phyloP scores from a whole-genome alignment of 148 eudicot species.

The Rhododendron kiyosumense region DNA sequence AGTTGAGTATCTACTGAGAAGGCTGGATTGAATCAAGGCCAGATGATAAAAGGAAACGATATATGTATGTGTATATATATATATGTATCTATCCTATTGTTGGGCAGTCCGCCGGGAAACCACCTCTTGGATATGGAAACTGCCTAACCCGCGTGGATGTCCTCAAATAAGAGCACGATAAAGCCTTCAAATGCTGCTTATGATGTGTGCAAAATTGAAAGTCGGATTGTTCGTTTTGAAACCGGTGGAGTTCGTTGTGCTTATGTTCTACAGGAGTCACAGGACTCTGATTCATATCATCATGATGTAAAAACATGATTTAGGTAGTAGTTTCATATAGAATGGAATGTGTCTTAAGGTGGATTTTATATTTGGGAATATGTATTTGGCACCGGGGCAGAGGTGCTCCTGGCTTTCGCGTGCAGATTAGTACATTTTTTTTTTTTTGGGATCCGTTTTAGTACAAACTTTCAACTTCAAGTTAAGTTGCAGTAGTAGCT shows the following conservation, averaged over 20 bases:
- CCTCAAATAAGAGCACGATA: neutral
- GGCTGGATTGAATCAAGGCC: constrained; percentile 53
- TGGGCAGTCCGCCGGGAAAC: neutral
- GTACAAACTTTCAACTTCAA: neutral
- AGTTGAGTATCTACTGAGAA: constrained; percentile 74
- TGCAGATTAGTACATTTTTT: neutral
- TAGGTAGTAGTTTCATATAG: neutral
- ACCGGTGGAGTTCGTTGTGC: neutral
- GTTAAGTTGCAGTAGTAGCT: too few relatives aligned
- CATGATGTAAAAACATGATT: neutral
- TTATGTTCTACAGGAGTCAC: neutral
- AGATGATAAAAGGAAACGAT: neutral
- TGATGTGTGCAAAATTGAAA: neutral
- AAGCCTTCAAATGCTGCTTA: neutral
- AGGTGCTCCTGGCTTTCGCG: neutral
- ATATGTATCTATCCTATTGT: neutral
- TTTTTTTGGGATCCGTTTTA: too few relatives aligned
- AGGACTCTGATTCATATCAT: too few relatives aligned
- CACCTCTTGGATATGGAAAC: neutral
- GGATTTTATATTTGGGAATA: neutral
- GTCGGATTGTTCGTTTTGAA: neutral
- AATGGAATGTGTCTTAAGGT: neutral
- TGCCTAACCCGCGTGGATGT: neutral
- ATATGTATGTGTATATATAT: neutral
- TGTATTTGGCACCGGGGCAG: neutral